Conservation (phyloP, 176 grass and related monocot species). For the Carex kokanica region DNA sequence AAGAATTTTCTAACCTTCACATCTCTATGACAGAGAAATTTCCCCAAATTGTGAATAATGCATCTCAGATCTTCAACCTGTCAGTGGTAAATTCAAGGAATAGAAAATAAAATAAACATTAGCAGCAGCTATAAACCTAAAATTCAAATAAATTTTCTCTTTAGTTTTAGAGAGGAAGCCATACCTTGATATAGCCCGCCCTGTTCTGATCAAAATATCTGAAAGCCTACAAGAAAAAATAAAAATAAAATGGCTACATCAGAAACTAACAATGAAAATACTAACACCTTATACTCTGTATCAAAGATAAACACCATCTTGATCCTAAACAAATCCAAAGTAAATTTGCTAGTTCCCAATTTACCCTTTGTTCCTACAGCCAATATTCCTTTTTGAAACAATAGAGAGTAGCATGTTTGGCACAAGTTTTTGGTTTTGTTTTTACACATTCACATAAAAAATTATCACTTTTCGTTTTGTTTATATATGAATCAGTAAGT, state of each 20-base stretch:
- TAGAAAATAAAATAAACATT: constrained; percentile 11
- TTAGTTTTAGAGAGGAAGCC: background rate
- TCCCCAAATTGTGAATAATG: constrained; percentile 95
- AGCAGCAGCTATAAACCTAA: background rate
- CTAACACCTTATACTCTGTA: background rate
- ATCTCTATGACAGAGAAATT: constrained; percentile 79
- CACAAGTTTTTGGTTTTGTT: no score
- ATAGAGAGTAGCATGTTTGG: background rate
- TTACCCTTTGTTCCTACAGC: background rate
- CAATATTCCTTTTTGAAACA: background rate
- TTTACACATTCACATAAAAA: no score
- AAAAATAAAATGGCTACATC: constrained; percentile 6
- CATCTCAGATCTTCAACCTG: constrained; percentile 98
- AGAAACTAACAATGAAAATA: background rate
- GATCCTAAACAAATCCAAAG: background rate
- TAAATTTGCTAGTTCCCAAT: background rate
- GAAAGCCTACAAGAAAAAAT: constrained; percentile 62
- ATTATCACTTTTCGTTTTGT: no score
- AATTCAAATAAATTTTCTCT: background rate
- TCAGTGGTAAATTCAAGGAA: constrained; percentile 23
- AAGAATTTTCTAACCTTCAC: constrained; percentile 64
- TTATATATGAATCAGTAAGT: no score
- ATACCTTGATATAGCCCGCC: constrained; percentile 74
- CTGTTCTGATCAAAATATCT: constrained; percentile 88
- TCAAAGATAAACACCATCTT: no score